phyloP scores from a whole-genome alignment of 2,329 filamentous ascomycete species.

The Penicillium sp. region DNA sequence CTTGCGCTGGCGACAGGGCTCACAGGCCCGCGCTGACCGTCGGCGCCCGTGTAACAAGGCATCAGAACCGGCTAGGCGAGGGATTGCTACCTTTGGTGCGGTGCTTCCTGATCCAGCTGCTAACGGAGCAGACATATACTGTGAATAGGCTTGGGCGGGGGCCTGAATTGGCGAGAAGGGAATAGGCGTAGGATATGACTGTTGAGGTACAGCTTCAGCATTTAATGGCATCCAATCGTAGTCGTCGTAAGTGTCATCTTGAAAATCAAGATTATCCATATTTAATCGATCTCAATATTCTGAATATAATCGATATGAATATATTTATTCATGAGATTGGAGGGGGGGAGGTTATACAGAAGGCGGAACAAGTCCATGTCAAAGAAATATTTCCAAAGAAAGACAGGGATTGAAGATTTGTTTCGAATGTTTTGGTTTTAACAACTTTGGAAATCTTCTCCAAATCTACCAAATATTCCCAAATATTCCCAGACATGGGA shows the following conservation, averaged over 20 bases:
- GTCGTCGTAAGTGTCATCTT: neutral
- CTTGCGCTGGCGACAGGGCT: slow-evolving; percentile 38
- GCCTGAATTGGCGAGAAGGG: neutral
- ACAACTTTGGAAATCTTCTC: neutral
- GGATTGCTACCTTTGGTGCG: slow-evolving; percentile 32
- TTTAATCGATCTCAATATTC: neutral
- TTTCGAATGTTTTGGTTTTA: neutral
- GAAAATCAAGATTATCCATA: neutral
- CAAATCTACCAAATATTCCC: too few species aligned
- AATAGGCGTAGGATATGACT: neutral
- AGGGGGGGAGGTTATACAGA: neutral
- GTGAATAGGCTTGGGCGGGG: neutral
- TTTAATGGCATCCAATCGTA: neutral
- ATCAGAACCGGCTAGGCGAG: slow-evolving; percentile 25
- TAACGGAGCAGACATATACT: neutral
- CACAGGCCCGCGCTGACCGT: slow-evolving; percentile 36
- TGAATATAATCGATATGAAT: neutral
- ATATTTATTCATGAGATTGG: neutral
- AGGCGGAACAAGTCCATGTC: neutral
- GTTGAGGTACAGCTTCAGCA: neutral
- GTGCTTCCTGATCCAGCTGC: neutral
- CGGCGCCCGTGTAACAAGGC: slow-evolving; percentile 21
- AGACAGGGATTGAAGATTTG: neutral
- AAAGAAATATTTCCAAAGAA: neutral
- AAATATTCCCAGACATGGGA: too few species aligned